Evolutionary conservation across 2,329 filamentous ascomycete species (phyloP), one percentile per base, ranked within the genome.

Genomic region (Cercospora sp.): DNA sequence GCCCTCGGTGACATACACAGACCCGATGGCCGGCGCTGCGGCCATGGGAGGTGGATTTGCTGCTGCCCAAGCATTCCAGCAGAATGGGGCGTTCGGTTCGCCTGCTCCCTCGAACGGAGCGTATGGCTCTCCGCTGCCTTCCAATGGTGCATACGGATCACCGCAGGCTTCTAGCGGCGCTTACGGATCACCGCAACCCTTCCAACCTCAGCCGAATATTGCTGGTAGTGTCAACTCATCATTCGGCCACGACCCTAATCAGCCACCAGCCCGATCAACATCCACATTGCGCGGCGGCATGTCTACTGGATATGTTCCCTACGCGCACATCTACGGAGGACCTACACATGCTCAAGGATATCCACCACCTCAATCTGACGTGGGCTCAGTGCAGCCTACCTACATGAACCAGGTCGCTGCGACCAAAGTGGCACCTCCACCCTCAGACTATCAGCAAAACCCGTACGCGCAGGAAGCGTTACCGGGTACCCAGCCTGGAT

Each of bases 251-350:
- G 61, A 61, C 28, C 65, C 66, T 8, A 67, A 57, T 43, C 62
- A 62, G 57, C 66, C 53, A 61, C 58, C 32, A 61, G 62, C 53
- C 61, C 68, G 63, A n/a, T 73, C 67, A 49, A 73, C 71, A 34
- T 72, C 71, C 45, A 73, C 65, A 18, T 62, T 68, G 60, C 72
- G 68, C 43, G 72, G 67, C 30, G 72, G 66, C 43, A 69, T 74
- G 65, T 70, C 71, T 16, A 71, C 70, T 45, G 73, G 75, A 55
- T 79, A 79, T 58, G 74, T 79, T 2, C 78, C 78, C 7, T 79
- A 79, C 57, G 72, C 77, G 26, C 66, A 79, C 65, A 74, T 79
- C 61, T 79, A 79, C 65, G 76, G 74, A 43, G 70, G 69, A 26
- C 68, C 74, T 12, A 68, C 61, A 18, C 64, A 70, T 30, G 45